phyloP scores from a whole-genome alignment of 2,329 filamentous ascomycete species.

The Claviceps quebecensis region DNA sequence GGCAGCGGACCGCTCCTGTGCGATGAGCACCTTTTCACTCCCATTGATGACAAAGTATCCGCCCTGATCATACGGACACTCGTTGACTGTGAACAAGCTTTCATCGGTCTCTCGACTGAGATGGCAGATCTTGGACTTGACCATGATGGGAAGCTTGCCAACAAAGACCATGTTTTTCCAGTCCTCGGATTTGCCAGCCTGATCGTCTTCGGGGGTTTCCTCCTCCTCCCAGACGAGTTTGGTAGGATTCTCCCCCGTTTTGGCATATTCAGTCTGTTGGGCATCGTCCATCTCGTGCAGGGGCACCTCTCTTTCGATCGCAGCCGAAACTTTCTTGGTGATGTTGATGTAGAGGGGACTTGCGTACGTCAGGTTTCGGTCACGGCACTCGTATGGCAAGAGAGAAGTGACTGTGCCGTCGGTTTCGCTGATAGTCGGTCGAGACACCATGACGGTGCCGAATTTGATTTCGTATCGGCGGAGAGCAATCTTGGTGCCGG shows the following conservation, averaged over 20 bases:
- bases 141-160: slow-evolving; percentile 92
- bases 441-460: slow-evolving; percentile 74
- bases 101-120: slow-evolving; percentile 72
- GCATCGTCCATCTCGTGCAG: slow-evolving; percentile 55
- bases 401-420: slow-evolving; percentile 78
- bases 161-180: slow-evolving; percentile 71
- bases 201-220: slow-evolving; percentile 34
- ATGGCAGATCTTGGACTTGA: slow-evolving; percentile 93
- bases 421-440: slow-evolving; percentile 83
- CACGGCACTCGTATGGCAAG: slow-evolving; percentile 84
- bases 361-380: slow-evolving; percentile 92
- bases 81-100: slow-evolving; percentile 78
- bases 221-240: slow-evolving; percentile 49
- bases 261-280: slow-evolving; percentile 39
- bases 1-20: slow-evolving; percentile 90
- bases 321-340: slow-evolving; percentile 69
- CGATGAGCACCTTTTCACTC: slow-evolving; percentile 95
- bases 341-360: slow-evolving; percentile 84
- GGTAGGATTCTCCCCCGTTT: slow-evolving; percentile 43
- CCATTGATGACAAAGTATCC: slow-evolving; percentile 99
- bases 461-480: slow-evolving; percentile 94
- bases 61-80: slow-evolving; percentile 95
- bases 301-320: slow-evolving; percentile 58
- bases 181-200: slow-evolving; percentile 37
- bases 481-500: slow-evolving; percentile 69